Base-by-base conservation (phyloP, 164 flowering plant genomes). In the Dillenia suffruticosa region DNA sequence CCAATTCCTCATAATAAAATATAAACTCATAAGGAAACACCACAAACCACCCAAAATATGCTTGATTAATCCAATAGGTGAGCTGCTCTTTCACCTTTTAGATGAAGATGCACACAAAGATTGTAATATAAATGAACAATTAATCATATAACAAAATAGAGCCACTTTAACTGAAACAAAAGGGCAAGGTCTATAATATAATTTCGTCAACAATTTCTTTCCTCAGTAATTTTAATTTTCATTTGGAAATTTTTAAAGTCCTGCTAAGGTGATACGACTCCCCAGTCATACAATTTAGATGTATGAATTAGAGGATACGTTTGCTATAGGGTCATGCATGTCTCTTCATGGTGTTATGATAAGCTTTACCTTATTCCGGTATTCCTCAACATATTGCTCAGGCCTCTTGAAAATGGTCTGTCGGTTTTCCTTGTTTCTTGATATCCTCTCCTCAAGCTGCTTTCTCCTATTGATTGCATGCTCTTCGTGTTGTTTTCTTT, bases 401-500 rank as follows among this genome's bases (percentile, higher is more conserved):
- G 98, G 82, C 65, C 83, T 73, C 68, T 81, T 88, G 63, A 93
- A 82, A 46, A 68, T 64, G 10, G 76, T 62, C 43, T 68, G 51
- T 57, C 68, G 77, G 24, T 72, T 57, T 45, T 78, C 66, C 66
- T 82, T 84, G 59, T 46, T 66, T 17, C 66, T 74, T 51, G 61
- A 68, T 19, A 64, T 80, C 63, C 84, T 75, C 71, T 80, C 74
- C 65, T 83, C 76, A 51, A 82, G 67, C 49, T 78, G 84, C 16
- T 68, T 75, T 51, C 72, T 87, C 76, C 88, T 85, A 52, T 62
- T 76, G 14, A 90, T 72, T 0, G 94, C 94, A 82, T 84, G 79
- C 24, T 83, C 84, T 56, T 90, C 94, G 54, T 76, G 88, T 62
- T 61, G 73, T 71, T 74, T 90, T 68, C 96, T 83, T 63, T 88